Conservation (phyloP, 208 protist species). For the Trypanosoma avium region DNA sequence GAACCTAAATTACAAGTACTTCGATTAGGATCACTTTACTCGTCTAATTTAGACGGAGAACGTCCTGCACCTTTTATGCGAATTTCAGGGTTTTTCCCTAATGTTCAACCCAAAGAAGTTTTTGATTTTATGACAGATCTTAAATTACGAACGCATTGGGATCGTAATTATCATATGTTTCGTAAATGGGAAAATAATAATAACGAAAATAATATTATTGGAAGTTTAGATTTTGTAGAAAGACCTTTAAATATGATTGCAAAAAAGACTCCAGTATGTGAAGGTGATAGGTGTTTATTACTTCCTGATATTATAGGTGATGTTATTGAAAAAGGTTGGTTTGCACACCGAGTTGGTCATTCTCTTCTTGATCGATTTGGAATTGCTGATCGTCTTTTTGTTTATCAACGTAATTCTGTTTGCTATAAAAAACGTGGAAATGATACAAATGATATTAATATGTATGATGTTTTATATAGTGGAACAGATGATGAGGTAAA, state of each 20-base stretch:
- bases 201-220: background rate
- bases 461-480: constrained; percentile 64
- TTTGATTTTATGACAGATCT: constrained; percentile 50
- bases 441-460: background rate
- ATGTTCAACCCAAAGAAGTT: constrained; percentile 28
- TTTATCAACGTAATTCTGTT: constrained; percentile 45
- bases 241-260: constrained; percentile 34
- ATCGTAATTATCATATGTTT: constrained; percentile 62
- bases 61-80: constrained; percentile 48
- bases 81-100: constrained; percentile 52
- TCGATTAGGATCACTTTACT: constrained; percentile 34
- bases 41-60: constrained; percentile 12
- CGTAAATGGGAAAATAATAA: constrained; percentile 22
- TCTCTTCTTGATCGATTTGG: constrained; percentile 41
- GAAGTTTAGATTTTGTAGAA: constrained; percentile 7
- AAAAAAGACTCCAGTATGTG: constrained; percentile 28
- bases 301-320: constrained; percentile 31
- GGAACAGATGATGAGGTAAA: constrained; percentile 25
- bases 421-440: constrained; percentile 22
- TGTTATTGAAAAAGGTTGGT: constrained; percentile 45
- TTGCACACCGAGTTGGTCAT: constrained; percentile 49
- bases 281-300: constrained; percentile 33
- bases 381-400: constrained; percentile 51
- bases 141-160: constrained; percentile 41
- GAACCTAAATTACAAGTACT: constrained; percentile 39